Percentiles rank a stretch among this genome's conserved stretches.
Conservation (phyloP, 345 rosid species). For the Cardamine occulta region DNA sequence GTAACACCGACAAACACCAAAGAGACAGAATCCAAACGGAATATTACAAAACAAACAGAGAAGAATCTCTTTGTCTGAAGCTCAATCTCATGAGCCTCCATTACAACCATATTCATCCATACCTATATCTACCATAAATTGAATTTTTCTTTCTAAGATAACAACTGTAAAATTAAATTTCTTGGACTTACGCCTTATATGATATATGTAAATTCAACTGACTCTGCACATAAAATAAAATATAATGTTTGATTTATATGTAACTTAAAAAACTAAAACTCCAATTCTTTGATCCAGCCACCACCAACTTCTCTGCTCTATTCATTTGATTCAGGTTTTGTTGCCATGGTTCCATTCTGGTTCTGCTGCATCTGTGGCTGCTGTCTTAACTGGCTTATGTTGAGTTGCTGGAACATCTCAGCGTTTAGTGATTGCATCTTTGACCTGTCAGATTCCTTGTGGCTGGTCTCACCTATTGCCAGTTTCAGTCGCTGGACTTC, state of each 20-base stretch:
- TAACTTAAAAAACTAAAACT: slow-evolving; percentile 18
- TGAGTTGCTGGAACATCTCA: slow-evolving; percentile 45
- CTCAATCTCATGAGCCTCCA: slow-evolving; percentile 16
- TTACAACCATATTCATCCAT: slow-evolving; percentile 23
- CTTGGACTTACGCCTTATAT: slow-evolving; percentile 28
- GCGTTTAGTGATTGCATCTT: slow-evolving; percentile 45
- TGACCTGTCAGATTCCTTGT: slow-evolving; percentile 40
- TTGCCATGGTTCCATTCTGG: slow-evolving; percentile 49
- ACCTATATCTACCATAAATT: slow-evolving; percentile 32
- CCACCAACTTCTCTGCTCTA: slow-evolving; percentile 44
- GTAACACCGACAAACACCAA: background rate
- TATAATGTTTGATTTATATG: slow-evolving; percentile 17
- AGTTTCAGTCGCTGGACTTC: slow-evolving; percentile 59
- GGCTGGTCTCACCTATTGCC: slow-evolving; percentile 42
- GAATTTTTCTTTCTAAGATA: slow-evolving; percentile 24
- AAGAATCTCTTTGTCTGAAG: slow-evolving; percentile 24
- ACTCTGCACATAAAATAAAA: slow-evolving; percentile 40
- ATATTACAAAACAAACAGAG: slow-evolving; percentile 27
- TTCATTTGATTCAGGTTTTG: slow-evolving; percentile 63
- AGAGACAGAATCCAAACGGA: slow-evolving; percentile 16
- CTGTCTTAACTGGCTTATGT: slow-evolving; percentile 39
- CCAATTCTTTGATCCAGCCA: slow-evolving; percentile 24
- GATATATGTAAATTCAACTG: slow-evolving; percentile 30
- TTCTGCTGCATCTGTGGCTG: slow-evolving; percentile 47
- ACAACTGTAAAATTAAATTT: slow-evolving; percentile 22